Base-by-base conservation (phyloP, 371 early-diverging fungal species). In the Mortierella sp. region DNA sequence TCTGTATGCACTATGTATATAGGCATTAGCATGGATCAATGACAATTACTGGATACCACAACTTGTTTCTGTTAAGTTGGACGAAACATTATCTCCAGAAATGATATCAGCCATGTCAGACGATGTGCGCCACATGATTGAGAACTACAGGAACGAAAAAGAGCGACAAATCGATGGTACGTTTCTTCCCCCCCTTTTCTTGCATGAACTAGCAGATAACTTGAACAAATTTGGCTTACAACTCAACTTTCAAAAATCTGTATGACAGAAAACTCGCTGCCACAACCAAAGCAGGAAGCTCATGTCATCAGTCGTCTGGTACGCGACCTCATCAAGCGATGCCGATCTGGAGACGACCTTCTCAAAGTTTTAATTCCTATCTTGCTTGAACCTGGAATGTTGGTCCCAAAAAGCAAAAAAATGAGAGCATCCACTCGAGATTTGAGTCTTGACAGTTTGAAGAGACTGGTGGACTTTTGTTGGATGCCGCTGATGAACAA, bases 21-120 rank as follows among this genome's bases (percentile, higher is more conserved):
- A 80, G 81, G 81, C 81, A 58, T 59, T 80, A 60, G 66, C 68
- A 66, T 80, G 81, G 81, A 75, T 80, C 62, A 80, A 80, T 22
- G 66, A 72, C 47, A 72, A 80, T 47, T 80, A 80, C 60, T 80
- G 81, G 81, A 69, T 69, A n/a, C 75, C 72, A 37, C 81, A 80
- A 22, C 66, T 80, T 16, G 75, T 68, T 5, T 64, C 75, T 24
- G 61, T 80, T 5, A 67, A 28, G 18, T n/a, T 68, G 62, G 81
- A 80, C 22, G 81, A 80, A n/a, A 47, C 57, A 0, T 54, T 75
- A n/a, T 64, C 75, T n/a, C 66, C 64, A 37, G 75, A 75, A 22
- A 69, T 75, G 72, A 30, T 63, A 14, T 45, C 65, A 4, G 72
- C 63, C 45, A 75, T 80, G 75, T 57, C 72, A 3, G 72, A 75